Base-by-base conservation (phyloP, 1,284 basidiomycete species). In the Microbotryomycetes sp. region DNA sequence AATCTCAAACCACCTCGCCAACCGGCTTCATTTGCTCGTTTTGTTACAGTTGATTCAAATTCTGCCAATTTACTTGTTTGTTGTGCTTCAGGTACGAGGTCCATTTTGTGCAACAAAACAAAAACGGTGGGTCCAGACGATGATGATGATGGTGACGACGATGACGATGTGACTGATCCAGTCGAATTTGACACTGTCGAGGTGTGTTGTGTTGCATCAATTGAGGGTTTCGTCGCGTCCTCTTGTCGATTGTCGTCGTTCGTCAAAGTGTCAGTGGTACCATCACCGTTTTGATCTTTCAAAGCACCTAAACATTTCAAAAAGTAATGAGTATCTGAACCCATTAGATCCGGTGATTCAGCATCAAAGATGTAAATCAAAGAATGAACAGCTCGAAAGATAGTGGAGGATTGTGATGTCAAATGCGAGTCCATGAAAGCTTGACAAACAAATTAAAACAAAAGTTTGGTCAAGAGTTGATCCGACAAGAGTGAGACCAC, bases 81-180 rank as follows among this genome's bases (percentile, higher is more conserved):
- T 86, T 80, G 45, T 3, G 62, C 64, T 46, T 65, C 36, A 0
- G 65, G 63, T 1, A 81, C 78, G 45, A 84, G 68, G 71, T 84
- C 94, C 92, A 98, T 97, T 82, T 99, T 99, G 79, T 99, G 94
- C 56, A 98, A 82, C 77, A 97, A 96, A 12, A 98, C 86, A 25
- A 83, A 84, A 5, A 72, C 71, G 22, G 64, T 70, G 16, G 71
- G 71, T 3, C 70, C 62, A 42, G 16, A 28, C 19, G 47, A 32
- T 32, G 28, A 45, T 32, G 6, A 42, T 14, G 14, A 32, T 12
- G 25, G 46, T 36, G 22, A 29, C 47, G 23, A 32, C 49, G 25
- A 31, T 31, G 22, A 23, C 30, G 16, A 42, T 23, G 50, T 58
- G 32, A 9, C 14, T 26, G 60, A 62, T 6, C 26, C 23, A n/a